Conservation (phyloP, 2,329 filamentous ascomycete species). For the Diaporthe sp. region DNA sequence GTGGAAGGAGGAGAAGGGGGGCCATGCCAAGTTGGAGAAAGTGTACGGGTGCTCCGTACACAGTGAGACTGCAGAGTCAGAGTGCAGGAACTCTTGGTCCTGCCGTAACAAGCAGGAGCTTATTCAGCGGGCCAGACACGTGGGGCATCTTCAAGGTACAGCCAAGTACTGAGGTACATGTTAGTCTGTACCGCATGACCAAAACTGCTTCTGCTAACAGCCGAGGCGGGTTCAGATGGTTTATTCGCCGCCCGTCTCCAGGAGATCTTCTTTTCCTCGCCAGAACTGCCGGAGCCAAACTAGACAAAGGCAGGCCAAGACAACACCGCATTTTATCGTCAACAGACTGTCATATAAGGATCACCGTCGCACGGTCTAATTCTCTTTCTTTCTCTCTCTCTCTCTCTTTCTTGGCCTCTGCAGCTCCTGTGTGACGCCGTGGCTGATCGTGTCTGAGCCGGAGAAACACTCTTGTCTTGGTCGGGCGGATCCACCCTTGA, state of each 20-base stretch:
- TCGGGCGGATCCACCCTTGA: background rate
- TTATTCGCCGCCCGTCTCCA: background rate
- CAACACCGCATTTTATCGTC: background rate
- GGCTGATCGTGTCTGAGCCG: conserved; percentile 1
- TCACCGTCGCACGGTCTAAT: background rate
- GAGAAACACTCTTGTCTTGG: conserved; percentile 8
- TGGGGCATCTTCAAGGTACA: background rate
- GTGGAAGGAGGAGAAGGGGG: background rate
- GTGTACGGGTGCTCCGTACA: background rate
- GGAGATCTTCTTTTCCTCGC: background rate
- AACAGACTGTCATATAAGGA: background rate
- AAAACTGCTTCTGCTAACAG: background rate
- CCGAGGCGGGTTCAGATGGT: too few species aligned
- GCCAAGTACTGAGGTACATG: background rate
- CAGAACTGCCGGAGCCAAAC: background rate
- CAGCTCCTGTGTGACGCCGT: background rate
- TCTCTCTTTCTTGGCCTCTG: background rate
- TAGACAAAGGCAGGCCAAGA: background rate
- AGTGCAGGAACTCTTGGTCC: conserved; percentile 12
- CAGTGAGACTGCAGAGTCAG: background rate
- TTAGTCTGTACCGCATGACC: background rate
- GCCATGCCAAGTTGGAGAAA: background rate
- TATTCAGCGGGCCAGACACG: conserved; percentile 35
- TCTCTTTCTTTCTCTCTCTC: too few species aligned
- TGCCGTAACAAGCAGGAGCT: conserved; percentile 24